Base-by-base conservation (phyloP, 139 green algal genomes). In the Auxenochlorella pyrenoidosa region DNA sequence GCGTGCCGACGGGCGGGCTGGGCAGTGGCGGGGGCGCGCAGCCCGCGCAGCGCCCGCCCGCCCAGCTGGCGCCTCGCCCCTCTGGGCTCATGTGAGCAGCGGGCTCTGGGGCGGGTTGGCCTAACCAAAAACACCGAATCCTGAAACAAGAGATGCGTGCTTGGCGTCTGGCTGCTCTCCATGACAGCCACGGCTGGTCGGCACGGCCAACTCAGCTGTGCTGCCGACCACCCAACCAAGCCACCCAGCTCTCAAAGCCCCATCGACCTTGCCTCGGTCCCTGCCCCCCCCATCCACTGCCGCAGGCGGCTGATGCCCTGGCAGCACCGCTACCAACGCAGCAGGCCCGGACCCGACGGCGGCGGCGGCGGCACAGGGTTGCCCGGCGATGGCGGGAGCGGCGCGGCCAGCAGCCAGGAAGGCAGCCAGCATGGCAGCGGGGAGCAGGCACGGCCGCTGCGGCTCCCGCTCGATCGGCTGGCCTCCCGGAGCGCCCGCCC, bases 271-370 rank as follows among this genome's bases (percentile, higher is more conserved):
- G n/a, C n/a, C n/a, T n/a, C n/a, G n/a, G n/a, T n/a, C n/a, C n/a
- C n/a, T n/a, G n/a, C n/a, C n/a, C n/a, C n/a, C n/a, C 16, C 40
- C 38, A 18, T 44, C 59, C 47, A 5, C 79, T 65, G 2, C 10
- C 4, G 40, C 80, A 85, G 80, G 80, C 59, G 63, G 28, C 38
- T 85, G 10, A 85, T 85, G 80, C 80, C 80, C 40, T 85, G 80
- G 80, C 80, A 85, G 80, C 80, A 85, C 63, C 63, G 41, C 40
- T 73, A 32, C 43, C 60, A 44, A 13, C 75, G 32, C 43, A 24
- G 36, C 75, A 76, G 70, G n/a, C 34, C 70, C 70, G 21, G 15
- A 1, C 26, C 63, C 70, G 43, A 22, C 12, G 59, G 44, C 43
- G 38, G 43, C 43, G 13, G 30, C 32, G 43, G 43, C 32, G 43